Percentiles rank a stretch among this genome's conserved stretches.
Evolutionary conservation across 129 eudicot genomes (phyloP).

Genomic region (Lactuca saligna): DNA sequence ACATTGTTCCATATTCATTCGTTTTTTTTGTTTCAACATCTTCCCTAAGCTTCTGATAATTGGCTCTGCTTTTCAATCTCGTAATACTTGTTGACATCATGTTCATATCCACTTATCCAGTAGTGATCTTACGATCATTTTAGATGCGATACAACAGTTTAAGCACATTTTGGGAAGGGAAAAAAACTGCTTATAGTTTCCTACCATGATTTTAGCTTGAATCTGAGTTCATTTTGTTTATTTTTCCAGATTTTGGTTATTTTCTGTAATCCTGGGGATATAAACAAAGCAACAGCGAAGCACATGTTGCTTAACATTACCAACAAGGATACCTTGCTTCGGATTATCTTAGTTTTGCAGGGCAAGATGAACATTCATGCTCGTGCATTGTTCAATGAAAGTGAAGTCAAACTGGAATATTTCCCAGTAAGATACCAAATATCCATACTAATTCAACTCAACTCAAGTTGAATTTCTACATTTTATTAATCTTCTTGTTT

Average conservation of each 20-base stretch:
- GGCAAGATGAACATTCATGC: constrained; percentile 53
- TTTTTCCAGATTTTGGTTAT: constrained; percentile 48
- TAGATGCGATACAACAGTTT: neutral
- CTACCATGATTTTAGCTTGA: neutral
- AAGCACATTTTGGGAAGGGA: neutral
- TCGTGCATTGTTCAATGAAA: constrained; percentile 24
- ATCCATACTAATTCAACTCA: neutral
- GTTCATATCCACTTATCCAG: neutral
- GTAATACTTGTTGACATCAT: neutral
- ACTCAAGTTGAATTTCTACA: neutral
- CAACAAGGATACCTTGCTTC: constrained; percentile 39
- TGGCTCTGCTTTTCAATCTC: neutral
- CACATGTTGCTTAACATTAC: constrained; percentile 34
- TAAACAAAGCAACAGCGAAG: constrained; percentile 35
- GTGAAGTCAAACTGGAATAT: constrained; percentile 48
- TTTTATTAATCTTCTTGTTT: neutral
- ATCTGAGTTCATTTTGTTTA: neutral
- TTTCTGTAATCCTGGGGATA: constrained; percentile 43
- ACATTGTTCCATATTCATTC: neutral
- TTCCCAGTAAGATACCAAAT: constrained; percentile 44
- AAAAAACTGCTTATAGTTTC: no score
- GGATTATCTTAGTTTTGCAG: constrained; percentile 50
- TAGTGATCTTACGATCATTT: neutral
- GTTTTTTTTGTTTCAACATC: neutral
- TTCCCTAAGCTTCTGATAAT: constrained; percentile 8